phyloP scores from a whole-genome alignment of 2,329 filamentous ascomycete genomes.

The Colletotrichum sojae region DNA sequence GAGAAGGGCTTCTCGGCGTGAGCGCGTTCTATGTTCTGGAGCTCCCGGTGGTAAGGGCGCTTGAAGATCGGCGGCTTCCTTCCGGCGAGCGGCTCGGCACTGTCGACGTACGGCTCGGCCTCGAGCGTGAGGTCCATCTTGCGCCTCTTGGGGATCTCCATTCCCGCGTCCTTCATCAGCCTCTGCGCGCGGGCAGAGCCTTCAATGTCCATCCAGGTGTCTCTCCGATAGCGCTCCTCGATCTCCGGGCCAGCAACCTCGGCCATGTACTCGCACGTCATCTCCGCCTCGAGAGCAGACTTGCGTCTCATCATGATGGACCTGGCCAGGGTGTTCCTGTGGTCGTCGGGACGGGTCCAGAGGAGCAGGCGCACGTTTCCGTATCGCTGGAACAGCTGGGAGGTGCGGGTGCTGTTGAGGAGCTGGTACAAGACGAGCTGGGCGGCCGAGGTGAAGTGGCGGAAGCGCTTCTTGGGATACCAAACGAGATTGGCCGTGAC shows the following conservation, averaged over 20 bases:
- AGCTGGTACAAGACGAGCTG: conserved; percentile 74
- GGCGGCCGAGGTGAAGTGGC: conserved; percentile 69
- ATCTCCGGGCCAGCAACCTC: conserved; percentile 63
- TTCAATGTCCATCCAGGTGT: conserved; percentile 63
- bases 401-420: conserved; percentile 69
- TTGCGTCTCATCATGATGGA: conserved; percentile 69
- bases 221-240: conserved; percentile 54
- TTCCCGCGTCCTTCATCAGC: conserved; percentile 61
- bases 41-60: conserved; percentile 59
- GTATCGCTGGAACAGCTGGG: conserved; percentile 78
- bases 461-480: conserved; percentile 64
- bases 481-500: conserved; percentile 77
- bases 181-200: conserved; percentile 56
- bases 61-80: conserved; percentile 47
- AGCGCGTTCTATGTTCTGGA: conserved; percentile 54
- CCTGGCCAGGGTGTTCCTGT: conserved; percentile 72
- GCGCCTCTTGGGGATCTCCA: conserved; percentile 62
- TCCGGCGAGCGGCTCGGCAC: conserved; percentile 47
- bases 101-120: conserved; percentile 44
- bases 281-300: conserved; percentile 70
- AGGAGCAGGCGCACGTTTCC: conserved; percentile 85
- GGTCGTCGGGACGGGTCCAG: conserved; percentile 77
- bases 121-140: conserved; percentile 52
- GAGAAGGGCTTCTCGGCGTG: background rate
- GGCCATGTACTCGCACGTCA: conserved; percentile 70